Evolutionary conservation across 164 flowering plant genomes (phyloP).

Genomic region (Magnolia kwangsiensis): DNA sequence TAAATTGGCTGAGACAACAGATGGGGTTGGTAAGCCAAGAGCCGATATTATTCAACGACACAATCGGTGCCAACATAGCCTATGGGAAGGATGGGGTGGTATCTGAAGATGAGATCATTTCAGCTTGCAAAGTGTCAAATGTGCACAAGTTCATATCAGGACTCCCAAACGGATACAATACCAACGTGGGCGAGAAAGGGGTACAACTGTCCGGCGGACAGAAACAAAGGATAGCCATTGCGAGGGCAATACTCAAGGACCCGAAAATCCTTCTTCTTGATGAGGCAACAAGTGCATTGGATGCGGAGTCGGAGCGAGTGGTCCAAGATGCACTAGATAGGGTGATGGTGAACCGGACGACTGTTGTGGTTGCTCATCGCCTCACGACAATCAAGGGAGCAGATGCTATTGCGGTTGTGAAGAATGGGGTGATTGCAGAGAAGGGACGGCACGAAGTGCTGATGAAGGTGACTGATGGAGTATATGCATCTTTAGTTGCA

Average conservation of each 20-base stretch:
- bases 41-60: constrained; percentile 69
- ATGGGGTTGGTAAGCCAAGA: constrained; percentile 79
- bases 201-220: constrained; percentile 75
- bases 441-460: constrained; percentile 64
- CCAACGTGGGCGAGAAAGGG: constrained; percentile 68
- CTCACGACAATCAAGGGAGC: constrained; percentile 61
- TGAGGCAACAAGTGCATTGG: constrained; percentile 75
- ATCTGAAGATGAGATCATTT: constrained; percentile 58
- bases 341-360: constrained; percentile 64
- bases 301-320: constrained; percentile 65
- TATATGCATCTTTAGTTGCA: constrained; percentile 66
- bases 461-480: constrained; percentile 52
- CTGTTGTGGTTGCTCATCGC: constrained; percentile 68
- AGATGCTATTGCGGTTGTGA: constrained; percentile 61
- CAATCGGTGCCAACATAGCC: constrained; percentile 65
- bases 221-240: constrained; percentile 74
- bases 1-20: constrained; percentile 71
- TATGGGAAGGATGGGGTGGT: constrained; percentile 53
- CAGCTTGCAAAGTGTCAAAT: constrained; percentile 58
- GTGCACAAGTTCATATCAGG: constrained; percentile 70
- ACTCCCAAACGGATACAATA: constrained; percentile 65
- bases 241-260: constrained; percentile 62
- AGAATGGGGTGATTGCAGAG: constrained; percentile 68
- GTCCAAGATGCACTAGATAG: constrained; percentile 67
- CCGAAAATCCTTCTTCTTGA: constrained; percentile 68